Percentiles rank a stretch among this genome's conserved stretches.
Evolutionary conservation across 331 rosid genomes (phyloP).

Genomic region (Acacia concinna): DNA sequence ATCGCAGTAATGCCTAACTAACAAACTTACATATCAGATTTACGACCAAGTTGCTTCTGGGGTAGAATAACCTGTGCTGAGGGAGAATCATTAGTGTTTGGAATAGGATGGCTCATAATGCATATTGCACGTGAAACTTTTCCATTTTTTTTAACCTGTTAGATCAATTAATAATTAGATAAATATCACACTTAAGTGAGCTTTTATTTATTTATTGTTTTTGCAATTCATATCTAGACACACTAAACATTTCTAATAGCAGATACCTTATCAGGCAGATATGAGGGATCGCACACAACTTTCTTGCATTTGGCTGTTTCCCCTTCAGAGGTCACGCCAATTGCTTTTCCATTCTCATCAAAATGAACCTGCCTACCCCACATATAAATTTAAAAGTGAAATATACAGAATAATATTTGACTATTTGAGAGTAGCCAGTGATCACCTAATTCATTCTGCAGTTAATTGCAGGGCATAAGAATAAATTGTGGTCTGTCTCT

Average conservation of each 20-base stretch:
- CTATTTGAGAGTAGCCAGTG: not conserved
- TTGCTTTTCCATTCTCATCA: conserved; percentile 55
- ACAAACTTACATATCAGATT: conserved; percentile 77
- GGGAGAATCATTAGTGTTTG: conserved; percentile 68
- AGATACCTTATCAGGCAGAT: conserved; percentile 71
- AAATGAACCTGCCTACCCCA: conserved; percentile 56
- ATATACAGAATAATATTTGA: not conserved
- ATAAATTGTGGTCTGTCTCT: not conserved
- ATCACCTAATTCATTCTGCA: not conserved
- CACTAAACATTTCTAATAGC: not conserved
- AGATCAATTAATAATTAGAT: conserved; percentile 17
- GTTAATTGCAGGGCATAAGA: not conserved
- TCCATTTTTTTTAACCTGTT: conserved; percentile 65
- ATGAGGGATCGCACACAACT: conserved; percentile 85
- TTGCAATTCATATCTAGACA: not conserved
- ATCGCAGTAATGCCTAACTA: too few relatives aligned
- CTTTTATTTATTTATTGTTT: not conserved
- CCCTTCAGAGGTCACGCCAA: conserved; percentile 85
- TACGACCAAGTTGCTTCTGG: conserved; percentile 79
- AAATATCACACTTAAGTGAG: not conserved
- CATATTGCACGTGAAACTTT: conserved; percentile 80
- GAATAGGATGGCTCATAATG: conserved; percentile 90
- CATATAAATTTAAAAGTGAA: not conserved
- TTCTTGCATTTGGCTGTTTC: conserved; percentile 88
- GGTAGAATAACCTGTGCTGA: conserved; percentile 89